Percentiles rank a stretch among this genome's conserved stretches.
Evolutionary conservation across 2,329 filamentous ascomycete genomes (phyloP).

Genomic region (Sarocladiaceae sp.): DNA sequence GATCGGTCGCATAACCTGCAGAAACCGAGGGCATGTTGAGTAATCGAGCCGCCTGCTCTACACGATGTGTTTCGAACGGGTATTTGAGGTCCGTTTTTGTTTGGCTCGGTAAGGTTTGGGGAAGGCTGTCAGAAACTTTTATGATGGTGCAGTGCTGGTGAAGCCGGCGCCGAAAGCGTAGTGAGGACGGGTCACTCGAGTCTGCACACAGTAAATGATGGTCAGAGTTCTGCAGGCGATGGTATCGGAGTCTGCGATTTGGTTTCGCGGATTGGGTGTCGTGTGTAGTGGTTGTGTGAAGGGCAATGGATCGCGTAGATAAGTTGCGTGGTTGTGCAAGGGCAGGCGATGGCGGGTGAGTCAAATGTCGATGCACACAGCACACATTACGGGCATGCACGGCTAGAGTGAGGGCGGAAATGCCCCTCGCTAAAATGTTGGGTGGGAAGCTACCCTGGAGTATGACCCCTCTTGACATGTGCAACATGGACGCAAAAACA

Average conservation of each 20-base stretch:
- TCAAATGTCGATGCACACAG: slow-evolving; percentile 4
- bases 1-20: slow-evolving; percentile 54
- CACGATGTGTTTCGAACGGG: slow-evolving; percentile 6
- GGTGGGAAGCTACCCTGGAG: too few relatives aligned
- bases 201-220: too few relatives aligned
- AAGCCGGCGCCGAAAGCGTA: slow-evolving; percentile 7
- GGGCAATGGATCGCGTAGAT: slow-evolving; percentile 2
- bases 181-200: too few relatives aligned
- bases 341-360: slow-evolving; percentile 4
- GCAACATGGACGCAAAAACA: too few relatives aligned
- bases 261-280: not conserved
- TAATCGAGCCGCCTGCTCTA: slow-evolving; percentile 6
- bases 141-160: not conserved
- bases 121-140: not conserved
- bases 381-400: not conserved
- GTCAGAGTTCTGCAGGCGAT: too few relatives aligned
- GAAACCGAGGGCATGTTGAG: slow-evolving; percentile 28
- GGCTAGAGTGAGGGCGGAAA: not conserved
- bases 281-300: not conserved
- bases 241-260: not conserved
- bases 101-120: not conserved
- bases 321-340: not conserved
- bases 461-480: too few relatives aligned
- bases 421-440: slow-evolving; percentile 8
- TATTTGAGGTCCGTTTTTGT: slow-evolving; percentile 9